Conservation (phyloP, 2,329 filamentous ascomycete genomes). For the Anthostomella pinea region DNA sequence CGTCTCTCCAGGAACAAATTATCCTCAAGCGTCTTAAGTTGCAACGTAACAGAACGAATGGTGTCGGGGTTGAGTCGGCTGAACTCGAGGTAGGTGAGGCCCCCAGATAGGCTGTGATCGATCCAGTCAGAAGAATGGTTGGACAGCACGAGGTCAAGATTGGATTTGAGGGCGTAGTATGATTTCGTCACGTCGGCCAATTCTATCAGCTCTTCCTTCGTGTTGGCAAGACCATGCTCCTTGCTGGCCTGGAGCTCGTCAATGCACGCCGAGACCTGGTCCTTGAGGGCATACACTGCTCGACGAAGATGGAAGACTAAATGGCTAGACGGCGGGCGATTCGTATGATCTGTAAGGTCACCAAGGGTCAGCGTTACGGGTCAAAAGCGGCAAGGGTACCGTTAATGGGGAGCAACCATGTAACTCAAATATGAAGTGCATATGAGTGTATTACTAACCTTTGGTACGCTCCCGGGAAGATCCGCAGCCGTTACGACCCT, state of each 20-base stretch:
- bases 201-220: not conserved
- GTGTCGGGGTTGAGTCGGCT: slow-evolving; percentile 21
- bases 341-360: too few species aligned
- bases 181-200: slow-evolving; percentile 5
- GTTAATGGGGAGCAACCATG: too few species aligned
- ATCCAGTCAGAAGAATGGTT: slow-evolving; percentile 25
- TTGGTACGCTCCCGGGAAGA: too few species aligned
- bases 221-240: slow-evolving; percentile 1
- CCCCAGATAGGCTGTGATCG: slow-evolving; percentile 14
- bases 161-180: slow-evolving; percentile 15
- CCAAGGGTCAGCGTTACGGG: too few species aligned
- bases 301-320: slow-evolving; percentile 15
- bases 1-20: slow-evolving; percentile 12
- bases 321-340: slow-evolving; percentile 1
- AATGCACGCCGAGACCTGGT: slow-evolving; percentile 20
- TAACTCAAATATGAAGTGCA: too few species aligned
- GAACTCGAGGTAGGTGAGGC: slow-evolving; percentile 22
- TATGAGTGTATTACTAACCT: too few species aligned
- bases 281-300: slow-evolving; percentile 23
- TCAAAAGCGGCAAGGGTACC: too few species aligned
- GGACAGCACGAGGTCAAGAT: slow-evolving; percentile 19
- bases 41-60: slow-evolving; percentile 20
- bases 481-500: not conserved
- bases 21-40: slow-evolving; percentile 21
- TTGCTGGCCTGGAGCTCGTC: slow-evolving; percentile 9